phyloP scores from a whole-genome alignment of 1,139 yeast species.

The Protomyces gravidus region DNA sequence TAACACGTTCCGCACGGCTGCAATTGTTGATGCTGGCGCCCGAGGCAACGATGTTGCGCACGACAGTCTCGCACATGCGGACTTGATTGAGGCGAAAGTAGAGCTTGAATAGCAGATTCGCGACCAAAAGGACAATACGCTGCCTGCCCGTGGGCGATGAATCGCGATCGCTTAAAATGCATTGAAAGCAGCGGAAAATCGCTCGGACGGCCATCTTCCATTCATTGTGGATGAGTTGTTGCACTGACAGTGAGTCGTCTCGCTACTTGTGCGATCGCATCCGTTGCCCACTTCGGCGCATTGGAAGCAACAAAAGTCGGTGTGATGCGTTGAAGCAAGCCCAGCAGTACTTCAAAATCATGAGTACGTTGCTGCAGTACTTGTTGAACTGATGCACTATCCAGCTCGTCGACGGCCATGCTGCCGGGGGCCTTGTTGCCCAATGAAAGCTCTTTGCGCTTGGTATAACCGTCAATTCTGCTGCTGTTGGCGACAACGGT shows the following conservation, averaged over 20 bases:
- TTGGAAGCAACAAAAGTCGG: background rate
- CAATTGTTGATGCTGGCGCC: slow-evolving; percentile 39
- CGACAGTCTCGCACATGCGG: slow-evolving; percentile 30
- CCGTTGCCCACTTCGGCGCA: background rate
- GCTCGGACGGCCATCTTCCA: background rate
- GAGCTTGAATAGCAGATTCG: slow-evolving; percentile 28
- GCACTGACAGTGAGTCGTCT: background rate
- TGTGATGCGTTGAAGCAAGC: background rate
- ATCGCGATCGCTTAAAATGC: background rate
- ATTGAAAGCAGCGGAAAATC: background rate
- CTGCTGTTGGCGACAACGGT: too few relatives aligned
- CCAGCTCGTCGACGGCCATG: background rate
- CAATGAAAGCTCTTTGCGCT: too few relatives aligned
- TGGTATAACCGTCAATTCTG: too few relatives aligned
- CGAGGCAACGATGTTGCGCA: slow-evolving; percentile 30
- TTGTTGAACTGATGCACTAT: background rate
- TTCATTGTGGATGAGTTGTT: background rate
- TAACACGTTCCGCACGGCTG: slow-evolving; percentile 53
- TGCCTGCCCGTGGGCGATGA: slow-evolving; percentile 8
- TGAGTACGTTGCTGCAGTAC: background rate
- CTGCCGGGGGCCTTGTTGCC: too few relatives aligned
- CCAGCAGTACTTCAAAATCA: background rate
- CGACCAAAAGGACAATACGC: slow-evolving; percentile 21
- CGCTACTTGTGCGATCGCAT: background rate
- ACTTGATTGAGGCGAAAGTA: slow-evolving; percentile 31